Percentiles rank a stretch among this genome's conserved stretches.
These are phyloP conservation scores for Tritrichomonas musculus DNA, from an alignment of 208 protist genomes.

Conservation along the genomic window DNA sequence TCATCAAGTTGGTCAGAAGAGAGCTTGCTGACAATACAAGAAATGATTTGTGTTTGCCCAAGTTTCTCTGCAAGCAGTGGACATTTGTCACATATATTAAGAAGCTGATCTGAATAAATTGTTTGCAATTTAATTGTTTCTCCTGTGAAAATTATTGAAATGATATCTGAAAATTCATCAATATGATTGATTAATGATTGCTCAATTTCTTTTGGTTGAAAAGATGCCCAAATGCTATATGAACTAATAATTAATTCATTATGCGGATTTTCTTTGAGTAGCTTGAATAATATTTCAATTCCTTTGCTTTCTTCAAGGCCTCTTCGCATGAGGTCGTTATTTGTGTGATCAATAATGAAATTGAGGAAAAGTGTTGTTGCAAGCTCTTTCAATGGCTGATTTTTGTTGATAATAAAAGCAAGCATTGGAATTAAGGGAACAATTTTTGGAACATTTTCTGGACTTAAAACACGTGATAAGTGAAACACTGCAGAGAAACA, in stretches of 20 bases:
- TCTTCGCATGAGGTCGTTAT: background rate
- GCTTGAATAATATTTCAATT: background rate
- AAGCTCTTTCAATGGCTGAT: background rate
- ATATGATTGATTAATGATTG: background rate
- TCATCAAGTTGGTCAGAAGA: background rate
- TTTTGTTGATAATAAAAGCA: background rate
- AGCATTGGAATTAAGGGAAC: background rate
- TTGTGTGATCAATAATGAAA: background rate
- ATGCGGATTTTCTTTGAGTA: background rate
- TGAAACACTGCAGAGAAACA: slow-evolving; percentile 19
- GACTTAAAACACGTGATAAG: background rate
- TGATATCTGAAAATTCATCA: background rate
- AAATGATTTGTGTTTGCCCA: background rate
- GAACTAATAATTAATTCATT: background rate
- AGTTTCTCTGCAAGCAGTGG: background rate
- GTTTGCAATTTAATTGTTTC: background rate
- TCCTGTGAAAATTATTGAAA: background rate
- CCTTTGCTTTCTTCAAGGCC: background rate
- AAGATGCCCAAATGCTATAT: background rate
- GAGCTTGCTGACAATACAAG: background rate
- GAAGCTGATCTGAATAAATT: background rate
- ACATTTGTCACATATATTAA: background rate
- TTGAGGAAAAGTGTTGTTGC: background rate
- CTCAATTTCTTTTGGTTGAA: background rate
- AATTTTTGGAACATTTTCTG: background rate